phyloP scores from a whole-genome alignment of 257 asterid genomes.

The Nicotiana benthamiana region DNA sequence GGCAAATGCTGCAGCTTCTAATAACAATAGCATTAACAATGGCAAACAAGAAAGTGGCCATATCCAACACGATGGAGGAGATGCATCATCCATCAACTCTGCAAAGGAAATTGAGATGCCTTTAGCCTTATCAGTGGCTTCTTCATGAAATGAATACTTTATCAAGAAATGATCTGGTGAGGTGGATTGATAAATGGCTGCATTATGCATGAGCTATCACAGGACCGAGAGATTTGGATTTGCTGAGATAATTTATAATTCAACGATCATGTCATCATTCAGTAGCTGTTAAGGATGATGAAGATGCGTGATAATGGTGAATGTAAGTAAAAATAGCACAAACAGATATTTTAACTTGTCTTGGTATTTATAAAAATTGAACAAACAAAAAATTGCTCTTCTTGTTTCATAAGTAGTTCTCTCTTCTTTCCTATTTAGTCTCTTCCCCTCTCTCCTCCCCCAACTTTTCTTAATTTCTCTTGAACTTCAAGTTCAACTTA shows the following conservation, averaged over 20 bases:
- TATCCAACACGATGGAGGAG: background rate
- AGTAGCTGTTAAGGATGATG: background rate
- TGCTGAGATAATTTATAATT: background rate
- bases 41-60: background rate
- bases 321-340: slow-evolving; percentile 3
- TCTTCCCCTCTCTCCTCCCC: background rate
- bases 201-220: background rate
- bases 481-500: background rate
- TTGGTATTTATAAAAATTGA: background rate
- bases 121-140: slow-evolving; percentile 10
- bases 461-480: background rate
- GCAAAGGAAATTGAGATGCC: slow-evolving; percentile 28
- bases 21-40: background rate
- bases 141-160: background rate
- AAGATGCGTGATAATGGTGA: background rate
- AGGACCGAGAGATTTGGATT: background rate
- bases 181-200: background rate
- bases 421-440: background rate
- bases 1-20: background rate
- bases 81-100: slow-evolving; percentile 9
- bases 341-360: background rate
- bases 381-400: background rate
- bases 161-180: background rate
- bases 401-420: background rate
- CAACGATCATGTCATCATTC: background rate